phyloP scores from a whole-genome alignment of 148 eudicot species.

The Persicaria tinctoria region DNA sequence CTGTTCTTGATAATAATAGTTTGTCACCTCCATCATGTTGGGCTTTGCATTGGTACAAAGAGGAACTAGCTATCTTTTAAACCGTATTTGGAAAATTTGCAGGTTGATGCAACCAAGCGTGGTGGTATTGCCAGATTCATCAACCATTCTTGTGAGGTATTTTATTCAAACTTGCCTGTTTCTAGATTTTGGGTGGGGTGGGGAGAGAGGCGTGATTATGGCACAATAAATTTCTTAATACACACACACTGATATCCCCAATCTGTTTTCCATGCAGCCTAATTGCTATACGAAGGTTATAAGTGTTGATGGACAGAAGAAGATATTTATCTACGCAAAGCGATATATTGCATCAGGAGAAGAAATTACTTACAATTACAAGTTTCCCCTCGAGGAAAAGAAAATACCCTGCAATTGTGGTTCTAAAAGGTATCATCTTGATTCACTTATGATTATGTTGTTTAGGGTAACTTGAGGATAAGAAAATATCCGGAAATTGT shows the following conservation, averaged over 20 bases:
- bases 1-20: not conserved
- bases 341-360: slow-evolving; percentile 84
- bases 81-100: slow-evolving; percentile 15
- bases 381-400: slow-evolving; percentile 89
- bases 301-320: slow-evolving; percentile 89
- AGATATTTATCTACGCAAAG: slow-evolving; percentile 94
- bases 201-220: not conserved
- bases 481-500: too few relatives aligned
- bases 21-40: not conserved
- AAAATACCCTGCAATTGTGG: slow-evolving; percentile 95
- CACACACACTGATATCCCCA: not conserved
- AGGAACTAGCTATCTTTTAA: not conserved
- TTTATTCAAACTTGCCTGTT: not conserved
- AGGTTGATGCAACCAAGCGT: slow-evolving; percentile 99
- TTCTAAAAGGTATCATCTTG: slow-evolving; percentile 54
- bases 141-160: slow-evolving; percentile 98
- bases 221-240: not conserved
- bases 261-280: slow-evolving; percentile 46
- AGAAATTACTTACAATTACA: slow-evolving; percentile 92
- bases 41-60: not conserved
- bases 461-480: not conserved
- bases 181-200: not conserved
- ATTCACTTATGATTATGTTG: not conserved
- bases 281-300: slow-evolving; percentile 97
- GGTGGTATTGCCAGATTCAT: slow-evolving; percentile 99